Evolutionary conservation across 176 grass and related monocot genomes (phyloP).

Genomic region (Oryza officinalis): DNA sequence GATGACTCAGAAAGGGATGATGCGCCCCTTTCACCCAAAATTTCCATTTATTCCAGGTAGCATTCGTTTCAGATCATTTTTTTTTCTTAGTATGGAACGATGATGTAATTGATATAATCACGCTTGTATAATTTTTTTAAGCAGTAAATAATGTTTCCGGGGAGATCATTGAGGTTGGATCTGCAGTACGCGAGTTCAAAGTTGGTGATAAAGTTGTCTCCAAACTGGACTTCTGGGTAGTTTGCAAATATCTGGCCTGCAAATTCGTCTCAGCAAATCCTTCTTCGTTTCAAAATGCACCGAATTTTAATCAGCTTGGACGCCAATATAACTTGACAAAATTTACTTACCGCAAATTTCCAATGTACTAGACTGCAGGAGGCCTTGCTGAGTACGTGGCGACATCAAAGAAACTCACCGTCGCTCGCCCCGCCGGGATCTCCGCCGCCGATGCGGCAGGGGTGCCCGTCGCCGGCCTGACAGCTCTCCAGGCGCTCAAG

Average conservation of each 20-base stretch:
- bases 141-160: slow-evolving; percentile 45
- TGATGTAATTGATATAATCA: not conserved
- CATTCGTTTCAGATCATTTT: too few relatives aligned
- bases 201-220: slow-evolving; percentile 43
- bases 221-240: slow-evolving; percentile 33
- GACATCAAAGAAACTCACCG: slow-evolving; percentile 15
- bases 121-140: not conserved
- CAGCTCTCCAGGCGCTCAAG: slow-evolving; percentile 41
- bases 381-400: slow-evolving; percentile 53
- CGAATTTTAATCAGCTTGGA: not conserved
- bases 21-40: slow-evolving; percentile 53
- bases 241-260: not conserved
- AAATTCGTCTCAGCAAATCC: not conserved
- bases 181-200: slow-evolving; percentile 37
- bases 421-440: slow-evolving; percentile 21
- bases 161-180: slow-evolving; percentile 39
- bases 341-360: too few relatives aligned
- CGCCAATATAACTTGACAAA: not conserved
- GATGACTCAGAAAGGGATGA: slow-evolving; percentile 36
- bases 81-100: too few relatives aligned
- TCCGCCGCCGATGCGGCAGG: slow-evolving; percentile 40
- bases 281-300: not conserved
- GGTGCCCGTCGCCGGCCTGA: slow-evolving; percentile 33
- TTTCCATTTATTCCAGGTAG: slow-evolving; percentile 62
- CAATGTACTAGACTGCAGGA: slow-evolving; percentile 8